Conservation (phyloP, 2,329 filamentous ascomycete species). For the Hymenoscyphus albidus region DNA sequence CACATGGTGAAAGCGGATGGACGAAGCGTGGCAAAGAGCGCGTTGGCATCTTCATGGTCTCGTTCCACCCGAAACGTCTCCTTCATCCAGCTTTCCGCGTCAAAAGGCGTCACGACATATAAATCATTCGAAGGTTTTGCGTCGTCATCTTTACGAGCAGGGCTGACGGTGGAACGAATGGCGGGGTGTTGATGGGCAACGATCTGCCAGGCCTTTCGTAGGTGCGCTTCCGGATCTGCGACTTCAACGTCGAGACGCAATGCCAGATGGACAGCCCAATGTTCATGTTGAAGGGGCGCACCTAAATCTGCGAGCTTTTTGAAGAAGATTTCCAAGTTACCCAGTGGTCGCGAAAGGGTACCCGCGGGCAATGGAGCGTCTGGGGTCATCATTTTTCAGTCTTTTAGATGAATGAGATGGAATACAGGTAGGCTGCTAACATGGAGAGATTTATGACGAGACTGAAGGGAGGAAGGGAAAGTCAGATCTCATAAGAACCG, state of each 20-base stretch:
- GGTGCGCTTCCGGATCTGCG: background rate
- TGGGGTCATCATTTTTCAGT: no score
- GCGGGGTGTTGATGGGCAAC: conserved; percentile 1
- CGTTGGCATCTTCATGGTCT: conserved; percentile 3
- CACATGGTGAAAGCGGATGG: background rate
- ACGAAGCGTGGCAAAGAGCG: background rate
- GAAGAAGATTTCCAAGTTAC: conserved; percentile 5
- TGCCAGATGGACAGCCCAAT: conserved; percentile 4
- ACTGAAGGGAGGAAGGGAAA: no score
- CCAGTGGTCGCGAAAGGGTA: conserved; percentile 4
- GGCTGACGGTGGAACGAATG: conserved; percentile 4
- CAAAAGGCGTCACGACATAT: background rate
- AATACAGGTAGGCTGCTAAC: no score
- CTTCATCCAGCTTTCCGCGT: conserved; percentile 1
- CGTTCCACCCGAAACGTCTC: background rate
- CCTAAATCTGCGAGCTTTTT: conserved; percentile 3
- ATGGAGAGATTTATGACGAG: no score
- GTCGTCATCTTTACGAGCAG: background rate
- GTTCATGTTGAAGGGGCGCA: conserved; percentile 3
- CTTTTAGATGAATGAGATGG: no score
- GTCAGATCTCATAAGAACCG: no score
- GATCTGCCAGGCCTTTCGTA: conserved; percentile 5
- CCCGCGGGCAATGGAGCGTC: background rate
- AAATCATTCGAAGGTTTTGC: background rate
- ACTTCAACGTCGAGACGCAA: background rate